Evolutionary conservation across 176 grass and related monocot species (phyloP).

Genomic region (Tuctoria greenei): DNA sequence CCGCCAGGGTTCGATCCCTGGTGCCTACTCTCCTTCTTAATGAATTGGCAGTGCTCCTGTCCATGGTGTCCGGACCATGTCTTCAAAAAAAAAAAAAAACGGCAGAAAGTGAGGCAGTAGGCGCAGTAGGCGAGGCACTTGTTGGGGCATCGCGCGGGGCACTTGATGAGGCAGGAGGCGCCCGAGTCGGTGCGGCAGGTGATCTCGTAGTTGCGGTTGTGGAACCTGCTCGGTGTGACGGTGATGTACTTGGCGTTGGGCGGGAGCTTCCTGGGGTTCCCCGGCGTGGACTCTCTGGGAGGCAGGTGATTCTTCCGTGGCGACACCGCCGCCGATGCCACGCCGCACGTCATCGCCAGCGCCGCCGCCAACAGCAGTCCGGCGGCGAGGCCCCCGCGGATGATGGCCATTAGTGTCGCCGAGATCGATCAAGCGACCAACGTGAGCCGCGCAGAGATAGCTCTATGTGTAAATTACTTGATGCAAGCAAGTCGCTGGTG

Average conservation of each 20-base stretch:
- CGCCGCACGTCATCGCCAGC: neutral
- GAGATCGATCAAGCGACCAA: neutral
- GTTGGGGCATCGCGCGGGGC: slow-evolving; percentile 25
- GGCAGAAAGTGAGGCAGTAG: slow-evolving; percentile 35
- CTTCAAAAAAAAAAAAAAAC: too few species aligned
- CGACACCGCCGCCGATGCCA: neutral
- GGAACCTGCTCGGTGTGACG: neutral
- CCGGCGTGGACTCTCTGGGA: neutral
- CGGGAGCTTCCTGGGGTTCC: neutral
- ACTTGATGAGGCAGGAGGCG: slow-evolving; percentile 29
- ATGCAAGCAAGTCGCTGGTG: neutral
- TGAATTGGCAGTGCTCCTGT: too few species aligned
- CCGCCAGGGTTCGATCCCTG: too few species aligned
- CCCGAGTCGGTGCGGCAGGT: slow-evolving; percentile 13
- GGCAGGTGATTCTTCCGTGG: neutral
- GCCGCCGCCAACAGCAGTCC: neutral
- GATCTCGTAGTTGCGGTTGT: slow-evolving; percentile 20
- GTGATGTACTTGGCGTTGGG: neutral
- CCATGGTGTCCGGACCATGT: too few species aligned
- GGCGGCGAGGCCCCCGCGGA: neutral
- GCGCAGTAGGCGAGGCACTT: slow-evolving; percentile 37
- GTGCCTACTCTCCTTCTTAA: too few species aligned
- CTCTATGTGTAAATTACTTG: neutral
- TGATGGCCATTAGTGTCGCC: neutral
- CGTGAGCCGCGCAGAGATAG: neutral